Conservation (phyloP, 805 yeast genomes). For the Lipomyces starkeyi region DNA sequence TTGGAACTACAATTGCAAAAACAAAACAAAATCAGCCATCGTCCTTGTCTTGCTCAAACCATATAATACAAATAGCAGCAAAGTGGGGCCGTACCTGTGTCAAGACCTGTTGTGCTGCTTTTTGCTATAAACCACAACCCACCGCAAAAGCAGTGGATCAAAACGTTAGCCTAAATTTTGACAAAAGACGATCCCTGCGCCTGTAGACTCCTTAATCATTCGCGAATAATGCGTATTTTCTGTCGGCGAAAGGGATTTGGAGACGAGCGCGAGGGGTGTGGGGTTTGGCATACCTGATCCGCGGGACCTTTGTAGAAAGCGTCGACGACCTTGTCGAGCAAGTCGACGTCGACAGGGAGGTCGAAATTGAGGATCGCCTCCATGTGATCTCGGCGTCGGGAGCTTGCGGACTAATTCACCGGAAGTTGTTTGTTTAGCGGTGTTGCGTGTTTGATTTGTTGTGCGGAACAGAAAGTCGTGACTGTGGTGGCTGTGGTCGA, state of each 20-base stretch:
- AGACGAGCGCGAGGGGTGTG: neutral
- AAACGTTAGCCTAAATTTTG: neutral
- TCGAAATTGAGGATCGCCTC: conserved; percentile 83
- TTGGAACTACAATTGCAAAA: conserved; percentile 63
- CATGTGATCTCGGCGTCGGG: conserved; percentile 54
- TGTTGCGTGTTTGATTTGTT: neutral
- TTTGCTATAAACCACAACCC: conserved; percentile 39
- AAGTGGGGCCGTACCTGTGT: conserved; percentile 40
- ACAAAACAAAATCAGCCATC: conserved; percentile 10
- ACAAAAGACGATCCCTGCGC: neutral
- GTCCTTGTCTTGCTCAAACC: neutral
- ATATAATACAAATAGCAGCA: neutral
- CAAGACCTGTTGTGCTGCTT: conserved; percentile 49
- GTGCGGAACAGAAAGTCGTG: neutral
- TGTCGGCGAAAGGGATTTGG: neutral
- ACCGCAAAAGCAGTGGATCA: neutral
- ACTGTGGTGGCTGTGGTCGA: neutral
- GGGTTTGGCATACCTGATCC: conserved; percentile 49
- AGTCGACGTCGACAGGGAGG: conserved; percentile 76
- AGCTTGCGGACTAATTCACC: conserved; percentile 2
- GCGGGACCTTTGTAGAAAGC: conserved; percentile 76
- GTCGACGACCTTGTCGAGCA: conserved; percentile 83
- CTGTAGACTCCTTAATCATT: neutral
- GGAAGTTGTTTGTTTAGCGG: neutral
- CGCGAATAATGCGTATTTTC: neutral